Percentiles rank a stretch among this genome's conserved stretches.
These are phyloP conservation scores for Rhizophlyctis rosea DNA, from an alignment of 192 early-diverging fungal species.

Conservation along the genomic window DNA sequence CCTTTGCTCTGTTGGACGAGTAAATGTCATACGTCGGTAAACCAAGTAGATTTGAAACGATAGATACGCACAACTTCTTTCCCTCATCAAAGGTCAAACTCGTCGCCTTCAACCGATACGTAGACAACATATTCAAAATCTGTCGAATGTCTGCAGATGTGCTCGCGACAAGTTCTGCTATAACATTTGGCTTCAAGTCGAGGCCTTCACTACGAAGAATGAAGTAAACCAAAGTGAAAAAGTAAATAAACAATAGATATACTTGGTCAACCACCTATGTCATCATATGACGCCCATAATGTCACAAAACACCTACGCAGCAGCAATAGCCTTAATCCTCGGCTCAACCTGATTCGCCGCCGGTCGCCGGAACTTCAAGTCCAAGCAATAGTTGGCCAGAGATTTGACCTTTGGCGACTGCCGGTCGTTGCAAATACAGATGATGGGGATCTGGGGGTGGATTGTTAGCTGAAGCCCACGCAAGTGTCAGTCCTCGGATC, in stretches of 20 bases:
- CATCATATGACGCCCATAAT: neutral
- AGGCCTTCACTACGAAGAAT: constrained; percentile 64
- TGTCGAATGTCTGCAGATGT: constrained; percentile 94
- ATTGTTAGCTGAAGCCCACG: neutral
- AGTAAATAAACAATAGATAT: neutral
- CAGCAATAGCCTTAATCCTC: constrained; percentile 73
- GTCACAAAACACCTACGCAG: constrained; percentile 37
- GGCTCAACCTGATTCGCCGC: constrained; percentile 69
- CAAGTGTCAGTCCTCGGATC: neutral
- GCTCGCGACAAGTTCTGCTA: constrained; percentile 73
- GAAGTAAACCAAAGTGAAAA: neutral
- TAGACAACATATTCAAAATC: constrained; percentile 90
- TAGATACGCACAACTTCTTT: constrained; percentile 56
- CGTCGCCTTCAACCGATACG: constrained; percentile 69
- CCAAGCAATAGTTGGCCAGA: constrained; percentile 78
- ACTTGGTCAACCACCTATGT: constrained; percentile 7
- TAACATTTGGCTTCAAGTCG: constrained; percentile 68
- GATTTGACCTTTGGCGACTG: constrained; percentile 80
- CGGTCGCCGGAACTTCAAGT: constrained; percentile 76
- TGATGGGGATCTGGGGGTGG: constrained; percentile 76
- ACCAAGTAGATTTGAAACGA: constrained; percentile 15
- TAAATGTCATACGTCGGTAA: constrained; percentile 8
- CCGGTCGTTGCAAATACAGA: constrained; percentile 98
- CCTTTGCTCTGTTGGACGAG: constrained; percentile 18
- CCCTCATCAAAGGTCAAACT: constrained; percentile 79